phyloP scores from a whole-genome alignment of 495 filamentous ascomycete species.

The Talaromyces trachyspermus region DNA sequence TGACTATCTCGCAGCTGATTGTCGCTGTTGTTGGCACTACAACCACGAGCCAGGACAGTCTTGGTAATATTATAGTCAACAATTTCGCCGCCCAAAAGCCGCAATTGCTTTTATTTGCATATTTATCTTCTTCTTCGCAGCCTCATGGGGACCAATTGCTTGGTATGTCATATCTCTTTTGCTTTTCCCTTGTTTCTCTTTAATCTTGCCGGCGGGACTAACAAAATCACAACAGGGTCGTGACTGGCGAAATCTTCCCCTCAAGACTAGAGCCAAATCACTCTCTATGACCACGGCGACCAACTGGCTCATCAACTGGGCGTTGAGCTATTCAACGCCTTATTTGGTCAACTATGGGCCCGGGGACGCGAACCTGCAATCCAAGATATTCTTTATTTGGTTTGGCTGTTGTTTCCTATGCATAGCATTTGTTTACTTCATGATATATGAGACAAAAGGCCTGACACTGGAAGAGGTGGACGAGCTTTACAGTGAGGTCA shows the following conservation, averaged over 20 bases:
- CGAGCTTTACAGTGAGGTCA: constrained; percentile 64
- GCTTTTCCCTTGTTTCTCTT: background rate
- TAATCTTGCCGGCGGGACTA: background rate
- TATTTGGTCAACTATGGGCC: constrained; percentile 67
- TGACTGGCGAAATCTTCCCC: constrained; percentile 59
- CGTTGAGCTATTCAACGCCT: constrained; percentile 69
- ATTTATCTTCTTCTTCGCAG: constrained; percentile 64
- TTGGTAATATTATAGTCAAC: constrained; percentile 46
- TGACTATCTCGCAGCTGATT: constrained; percentile 59
- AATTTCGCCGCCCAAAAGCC: constrained; percentile 43
- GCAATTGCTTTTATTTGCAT: constrained; percentile 57
- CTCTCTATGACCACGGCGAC: constrained; percentile 71
- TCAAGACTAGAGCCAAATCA: constrained; percentile 65
- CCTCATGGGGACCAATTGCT: constrained; percentile 57
- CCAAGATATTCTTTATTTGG: constrained; percentile 70
- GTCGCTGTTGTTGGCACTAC: constrained; percentile 60
- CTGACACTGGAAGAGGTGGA: constrained; percentile 76
- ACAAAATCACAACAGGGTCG: constrained; percentile 29
- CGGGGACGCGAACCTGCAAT: constrained; percentile 54
- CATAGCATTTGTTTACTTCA: constrained; percentile 62
- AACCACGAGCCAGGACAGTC: constrained; percentile 9
- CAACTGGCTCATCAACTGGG: constrained; percentile 70
- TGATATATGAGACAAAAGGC: constrained; percentile 85
- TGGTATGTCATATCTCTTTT: constrained; percentile 30
- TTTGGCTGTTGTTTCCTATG: constrained; percentile 65